Percentiles rank a stretch among this genome's conserved stretches.
phyloP scores from a whole-genome alignment of 2,329 filamentous ascomycete species.

The Coleophoma eucalyptorum region DNA sequence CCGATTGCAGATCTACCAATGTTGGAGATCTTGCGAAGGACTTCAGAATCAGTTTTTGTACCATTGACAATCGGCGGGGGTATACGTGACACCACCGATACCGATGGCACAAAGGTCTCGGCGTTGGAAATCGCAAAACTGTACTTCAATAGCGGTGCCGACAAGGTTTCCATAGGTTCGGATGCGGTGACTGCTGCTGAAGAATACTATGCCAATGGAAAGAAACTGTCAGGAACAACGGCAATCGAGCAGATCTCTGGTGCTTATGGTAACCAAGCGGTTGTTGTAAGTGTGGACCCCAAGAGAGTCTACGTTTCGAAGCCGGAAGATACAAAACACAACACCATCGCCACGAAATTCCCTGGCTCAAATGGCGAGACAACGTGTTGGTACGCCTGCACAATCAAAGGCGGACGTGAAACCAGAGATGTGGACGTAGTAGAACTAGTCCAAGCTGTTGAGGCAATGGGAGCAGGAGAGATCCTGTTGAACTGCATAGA shows the following conservation, averaged over 20 bases:
- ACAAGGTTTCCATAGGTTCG: slow-evolving; percentile 95
- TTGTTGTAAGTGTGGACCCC: slow-evolving; percentile 93
- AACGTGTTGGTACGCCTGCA: slow-evolving; percentile 96
- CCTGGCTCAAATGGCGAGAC: slow-evolving; percentile 73
- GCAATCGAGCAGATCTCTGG: slow-evolving; percentile 93
- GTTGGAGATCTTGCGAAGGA: slow-evolving; percentile 85
- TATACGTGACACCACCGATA: slow-evolving; percentile 88
- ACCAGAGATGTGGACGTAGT: slow-evolving; percentile 91
- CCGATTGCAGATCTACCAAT: slow-evolving; percentile 90
- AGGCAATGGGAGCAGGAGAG: slow-evolving; percentile 94
- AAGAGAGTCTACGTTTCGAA: slow-evolving; percentile 80
- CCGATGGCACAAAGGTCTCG: slow-evolving; percentile 79
- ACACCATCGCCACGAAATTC: slow-evolving; percentile 64
- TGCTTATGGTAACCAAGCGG: slow-evolving; percentile 94
- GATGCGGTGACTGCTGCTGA: slow-evolving; percentile 93
- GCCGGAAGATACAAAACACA: slow-evolving; percentile 66
- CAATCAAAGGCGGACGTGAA: slow-evolving; percentile 91
- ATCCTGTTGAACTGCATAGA: slow-evolving; percentile 97
- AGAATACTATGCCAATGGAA: slow-evolving; percentile 73
- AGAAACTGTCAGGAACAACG: slow-evolving; percentile 71
- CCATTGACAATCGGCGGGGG: slow-evolving; percentile 94
- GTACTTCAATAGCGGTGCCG: slow-evolving; percentile 96
- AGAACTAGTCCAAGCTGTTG: slow-evolving; percentile 82
- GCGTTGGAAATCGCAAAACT: slow-evolving; percentile 91
- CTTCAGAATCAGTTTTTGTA: slow-evolving; percentile 90